A percentile compares a stretch with the other conserved stretches of the same genome.
These are phyloP conservation scores for Dissophora globulifera DNA, from an alignment of 192 early-diverging fungal genomes.

Conservation along the genomic window DNA sequence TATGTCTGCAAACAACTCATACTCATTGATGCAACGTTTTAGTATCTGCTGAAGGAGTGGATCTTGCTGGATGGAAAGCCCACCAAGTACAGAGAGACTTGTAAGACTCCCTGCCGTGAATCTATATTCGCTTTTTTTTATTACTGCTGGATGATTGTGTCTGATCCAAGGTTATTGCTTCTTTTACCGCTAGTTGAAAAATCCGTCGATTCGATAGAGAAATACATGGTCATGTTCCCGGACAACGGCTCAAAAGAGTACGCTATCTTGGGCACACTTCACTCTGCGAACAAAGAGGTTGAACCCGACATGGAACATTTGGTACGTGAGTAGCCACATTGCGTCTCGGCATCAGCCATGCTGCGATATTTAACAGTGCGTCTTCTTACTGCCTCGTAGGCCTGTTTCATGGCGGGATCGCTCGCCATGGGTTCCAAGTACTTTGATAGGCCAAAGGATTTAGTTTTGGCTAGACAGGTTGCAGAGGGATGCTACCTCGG, in stretches of 20 bases:
- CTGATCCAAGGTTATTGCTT: too few relatives aligned
- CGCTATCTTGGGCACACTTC: conserved; percentile 27
- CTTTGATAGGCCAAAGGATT: conserved; percentile 43
- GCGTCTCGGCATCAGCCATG: too few relatives aligned
- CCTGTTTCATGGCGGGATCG: conserved; percentile 65
- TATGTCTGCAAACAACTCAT: not conserved
- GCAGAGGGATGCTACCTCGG: conserved; percentile 60
- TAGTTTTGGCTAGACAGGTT: conserved; percentile 51
- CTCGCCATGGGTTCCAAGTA: conserved; percentile 61
- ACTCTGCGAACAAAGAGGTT: conserved; percentile 6
- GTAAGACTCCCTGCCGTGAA: conserved; percentile 11
- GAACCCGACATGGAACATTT: conserved; percentile 46
- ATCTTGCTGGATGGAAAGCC: conserved; percentile 54
- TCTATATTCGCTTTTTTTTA: too few relatives aligned
- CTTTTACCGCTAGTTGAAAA: conserved; percentile 29
- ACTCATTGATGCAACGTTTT: not conserved
- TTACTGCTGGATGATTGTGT: too few relatives aligned
- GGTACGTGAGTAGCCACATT: conserved; percentile 15
- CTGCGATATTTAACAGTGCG: too few relatives aligned
- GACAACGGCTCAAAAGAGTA: conserved; percentile 17
- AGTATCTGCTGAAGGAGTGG: conserved; percentile 69
- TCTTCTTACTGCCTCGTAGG: too few relatives aligned
- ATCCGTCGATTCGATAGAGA: conserved; percentile 30
- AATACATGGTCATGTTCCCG: conserved; percentile 37
- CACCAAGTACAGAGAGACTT: conserved; percentile 43